Conservation (phyloP, 2,329 filamentous ascomycete species). For the Rhytidhysteron rufulum region DNA sequence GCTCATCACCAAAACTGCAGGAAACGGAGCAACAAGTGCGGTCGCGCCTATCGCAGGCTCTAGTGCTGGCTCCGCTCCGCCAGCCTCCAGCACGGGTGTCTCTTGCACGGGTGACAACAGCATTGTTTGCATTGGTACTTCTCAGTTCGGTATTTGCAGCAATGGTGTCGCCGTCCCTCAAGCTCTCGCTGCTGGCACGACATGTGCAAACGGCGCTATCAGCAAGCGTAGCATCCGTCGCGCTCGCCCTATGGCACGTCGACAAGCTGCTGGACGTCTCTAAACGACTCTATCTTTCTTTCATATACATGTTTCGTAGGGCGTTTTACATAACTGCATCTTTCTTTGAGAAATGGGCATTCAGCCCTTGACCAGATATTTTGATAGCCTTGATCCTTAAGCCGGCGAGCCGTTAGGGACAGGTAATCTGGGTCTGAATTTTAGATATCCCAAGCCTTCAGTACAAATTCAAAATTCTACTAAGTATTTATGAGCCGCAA, state of each 20-base stretch:
- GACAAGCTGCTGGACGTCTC: not conserved
- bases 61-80: not conserved
- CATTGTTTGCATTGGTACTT: conserved; percentile 42
- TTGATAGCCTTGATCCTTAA: no score
- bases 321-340: no score
- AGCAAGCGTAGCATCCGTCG: conserved; percentile 4
- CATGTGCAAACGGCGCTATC: conserved; percentile 36
- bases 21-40: conserved; percentile 9
- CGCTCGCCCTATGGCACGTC: not conserved
- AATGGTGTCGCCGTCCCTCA: conserved; percentile 39
- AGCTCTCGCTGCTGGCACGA: conserved; percentile 39
- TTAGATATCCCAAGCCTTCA: no score
- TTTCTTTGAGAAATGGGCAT: no score
- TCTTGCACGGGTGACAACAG: conserved; percentile 39
- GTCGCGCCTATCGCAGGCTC: conserved; percentile 4
- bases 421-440: no score
- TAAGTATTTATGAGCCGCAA: no score
- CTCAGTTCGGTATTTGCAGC: conserved; percentile 44
- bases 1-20: conserved; percentile 5
- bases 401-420: no score
- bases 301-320: no score
- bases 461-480: no score
- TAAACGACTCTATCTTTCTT: no score
- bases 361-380: no score
- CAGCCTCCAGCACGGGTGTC: conserved; percentile 12